Percentiles rank a stretch among this genome's conserved stretches.
phyloP scores from a whole-genome alignment of 345 rosid genomes.

The Gossypium sturtianum region DNA sequence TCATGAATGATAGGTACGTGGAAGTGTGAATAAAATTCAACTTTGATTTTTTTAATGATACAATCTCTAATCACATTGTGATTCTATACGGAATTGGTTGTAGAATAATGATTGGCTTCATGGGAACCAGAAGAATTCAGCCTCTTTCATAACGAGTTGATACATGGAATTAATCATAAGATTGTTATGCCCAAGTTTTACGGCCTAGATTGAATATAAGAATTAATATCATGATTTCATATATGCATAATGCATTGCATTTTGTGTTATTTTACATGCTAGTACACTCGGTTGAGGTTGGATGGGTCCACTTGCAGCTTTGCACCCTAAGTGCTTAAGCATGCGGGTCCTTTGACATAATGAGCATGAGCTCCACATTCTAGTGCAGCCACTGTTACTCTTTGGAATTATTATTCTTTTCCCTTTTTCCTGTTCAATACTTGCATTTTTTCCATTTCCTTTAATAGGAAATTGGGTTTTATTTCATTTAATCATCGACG shows the following conservation, averaged over 20 bases:
- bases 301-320: constrained; percentile 41
- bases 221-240: constrained; percentile 12
- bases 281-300: constrained; percentile 23
- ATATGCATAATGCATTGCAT: constrained; percentile 5
- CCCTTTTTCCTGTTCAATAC: constrained; percentile 6
- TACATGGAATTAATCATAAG: constrained; percentile 18
- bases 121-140: constrained; percentile 24
- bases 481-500: background rate
- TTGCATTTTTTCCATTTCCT: constrained; percentile 9
- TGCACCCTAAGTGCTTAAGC: constrained; percentile 57
- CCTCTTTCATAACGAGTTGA: constrained; percentile 16
- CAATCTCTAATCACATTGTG: constrained; percentile 3
- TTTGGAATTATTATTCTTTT: constrained; percentile 20
- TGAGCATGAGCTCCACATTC: constrained; percentile 50
- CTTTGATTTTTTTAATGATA: constrained; percentile 14
- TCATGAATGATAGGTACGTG: constrained; percentile 22
- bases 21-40: constrained; percentile 17
- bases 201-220: constrained; percentile 18
- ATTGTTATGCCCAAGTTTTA: constrained; percentile 11
- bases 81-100: constrained; percentile 6
- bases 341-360: constrained; percentile 54
- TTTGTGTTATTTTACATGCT: constrained; percentile 15
- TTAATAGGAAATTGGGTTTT: constrained; percentile 9
- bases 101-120: constrained; percentile 39
- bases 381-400: constrained; percentile 51